phyloP scores from a whole-genome alignment of 441 rosid genomes.

The Adansonia gregorii region DNA sequence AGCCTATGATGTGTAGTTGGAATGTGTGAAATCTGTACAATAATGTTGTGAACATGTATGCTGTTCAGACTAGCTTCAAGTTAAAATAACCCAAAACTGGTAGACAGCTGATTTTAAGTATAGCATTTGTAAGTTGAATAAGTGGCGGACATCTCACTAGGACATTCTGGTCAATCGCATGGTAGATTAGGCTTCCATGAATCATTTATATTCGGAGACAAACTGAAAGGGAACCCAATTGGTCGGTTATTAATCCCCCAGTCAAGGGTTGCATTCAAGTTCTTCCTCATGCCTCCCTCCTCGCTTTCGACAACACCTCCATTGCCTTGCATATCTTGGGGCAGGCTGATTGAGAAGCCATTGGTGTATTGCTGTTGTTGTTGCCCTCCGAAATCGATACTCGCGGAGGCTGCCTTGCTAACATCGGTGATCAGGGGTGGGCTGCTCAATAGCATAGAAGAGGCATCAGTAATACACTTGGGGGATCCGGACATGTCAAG shows the following conservation, averaged over 20 bases:
- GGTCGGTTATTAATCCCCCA: slow-evolving; percentile 37
- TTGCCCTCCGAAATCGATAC: slow-evolving; percentile 40
- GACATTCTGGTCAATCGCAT: slow-evolving; percentile 66
- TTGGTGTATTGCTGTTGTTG: slow-evolving; percentile 33
- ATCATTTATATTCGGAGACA: slow-evolving; percentile 40
- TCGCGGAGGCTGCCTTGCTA: slow-evolving; percentile 29
- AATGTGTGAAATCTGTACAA: slow-evolving; percentile 41
- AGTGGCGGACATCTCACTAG: slow-evolving; percentile 58
- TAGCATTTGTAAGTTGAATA: slow-evolving; percentile 62
- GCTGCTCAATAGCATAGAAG: slow-evolving; percentile 38
- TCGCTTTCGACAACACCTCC: slow-evolving; percentile 32
- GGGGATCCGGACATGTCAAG: slow-evolving; percentile 40
- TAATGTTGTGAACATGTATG: slow-evolving; percentile 25
- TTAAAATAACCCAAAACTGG: slow-evolving; percentile 11
- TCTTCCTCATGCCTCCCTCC: slow-evolving; percentile 34
- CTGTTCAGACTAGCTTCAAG: slow-evolving; percentile 24
- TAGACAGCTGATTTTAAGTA: slow-evolving; percentile 35
- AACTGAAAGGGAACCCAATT: slow-evolving; percentile 59
- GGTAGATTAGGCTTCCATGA: slow-evolving; percentile 45
- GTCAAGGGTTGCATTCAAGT: slow-evolving; percentile 20
- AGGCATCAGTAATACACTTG: slow-evolving; percentile 30
- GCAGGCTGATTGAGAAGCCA: slow-evolving; percentile 44
- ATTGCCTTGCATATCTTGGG: slow-evolving; percentile 46
- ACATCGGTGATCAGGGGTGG: slow-evolving; percentile 29
- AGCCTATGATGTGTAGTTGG: slow-evolving; percentile 15